Base-by-base conservation (phyloP, 2,329 filamentous ascomycete genomes). In the Mycogone perniciosa region DNA sequence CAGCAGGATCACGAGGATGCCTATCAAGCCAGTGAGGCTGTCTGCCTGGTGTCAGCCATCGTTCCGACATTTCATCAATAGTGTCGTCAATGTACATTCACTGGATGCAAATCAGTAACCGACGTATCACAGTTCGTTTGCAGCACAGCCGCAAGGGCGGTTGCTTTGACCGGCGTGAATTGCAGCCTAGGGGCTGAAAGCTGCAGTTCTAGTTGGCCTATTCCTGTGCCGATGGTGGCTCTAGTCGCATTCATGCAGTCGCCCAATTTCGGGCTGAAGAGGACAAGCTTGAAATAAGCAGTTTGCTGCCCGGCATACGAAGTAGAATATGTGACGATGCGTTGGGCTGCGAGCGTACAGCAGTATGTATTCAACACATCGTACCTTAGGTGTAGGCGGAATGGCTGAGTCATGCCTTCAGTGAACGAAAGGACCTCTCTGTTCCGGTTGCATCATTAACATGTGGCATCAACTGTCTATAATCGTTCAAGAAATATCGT, bases 21-120 rank as follows among this genome's bases (percentile, higher is more conserved):
- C 29, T 39, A 30, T 10, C 34, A 46, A 29, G 37, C 48, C 44
- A 43, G 38, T 41, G 50, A 48, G 45, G 40, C 34, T 52, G 20
- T 48, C 45, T 52, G 50, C 50, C 50, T 52, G 45, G 35, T 40
- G 40, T 39, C 39, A 48, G 50, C 50, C 44, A 44, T 48, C 26
- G 20, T 39, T 38, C 26, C 13, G 30, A 33, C 30, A n/a, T 38
- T 48, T 31, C 4, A 39, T 11, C 45, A 46, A 40, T 35, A 37
- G 43, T 45, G 31, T 11, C 40, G 26, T 44, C 26, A 27, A 50
- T 37, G 26, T 34, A 37, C 45, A 9, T 31, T 31, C 27, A 46
- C 48, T 46, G 31, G 45, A 48, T 52, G 50, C 50, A 52, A 33
- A 9, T n/a, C 10, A 31, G 31, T 6, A 37, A 46, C 50, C 41